A percentile compares a stretch with the other conserved stretches of the same genome.
Evolutionary conservation across 176 grass and related monocot species (phyloP).

Genomic region (Raddia guianensis): DNA sequence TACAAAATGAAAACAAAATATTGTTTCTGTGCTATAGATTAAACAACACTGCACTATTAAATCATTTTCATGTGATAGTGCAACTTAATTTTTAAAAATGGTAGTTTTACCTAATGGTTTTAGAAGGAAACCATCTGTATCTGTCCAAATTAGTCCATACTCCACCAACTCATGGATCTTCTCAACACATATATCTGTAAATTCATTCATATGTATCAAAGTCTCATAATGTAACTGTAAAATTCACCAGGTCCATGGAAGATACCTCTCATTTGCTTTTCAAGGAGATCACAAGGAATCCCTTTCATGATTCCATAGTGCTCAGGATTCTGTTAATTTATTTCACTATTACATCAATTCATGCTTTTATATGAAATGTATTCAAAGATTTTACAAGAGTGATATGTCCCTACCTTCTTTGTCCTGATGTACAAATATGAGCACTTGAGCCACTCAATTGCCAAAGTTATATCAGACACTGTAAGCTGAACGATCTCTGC

Average conservation of each 20-base stretch:
- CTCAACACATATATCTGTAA: conserved; percentile 87
- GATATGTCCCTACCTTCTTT: conserved; percentile 66
- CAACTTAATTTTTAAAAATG: conserved; percentile 28
- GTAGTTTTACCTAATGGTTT: conserved; percentile 75
- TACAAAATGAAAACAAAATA: neutral
- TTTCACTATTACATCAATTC: conserved; percentile 35
- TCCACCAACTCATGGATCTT: conserved; percentile 84
- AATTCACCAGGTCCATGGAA: conserved; percentile 24
- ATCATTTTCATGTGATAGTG: neutral
- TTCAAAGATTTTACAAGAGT: conserved; percentile 32
- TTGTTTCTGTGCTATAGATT: neutral
- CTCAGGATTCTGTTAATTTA: conserved; percentile 81
- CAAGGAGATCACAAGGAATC: conserved; percentile 60
- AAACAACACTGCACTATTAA: conserved; percentile 20
- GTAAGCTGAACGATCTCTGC: conserved; percentile 95
- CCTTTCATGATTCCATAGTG: conserved; percentile 79
- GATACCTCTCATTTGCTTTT: conserved; percentile 86
- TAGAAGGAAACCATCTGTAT: conserved; percentile 82
- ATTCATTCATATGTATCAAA: conserved; percentile 40
- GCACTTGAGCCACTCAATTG: conserved; percentile 94
- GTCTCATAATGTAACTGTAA: conserved; percentile 27
- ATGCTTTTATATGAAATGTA: conserved; percentile 26
- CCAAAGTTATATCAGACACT: conserved; percentile 80
- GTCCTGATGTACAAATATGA: conserved; percentile 91
- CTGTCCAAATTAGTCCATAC: conserved; percentile 86